Percentiles rank a stretch among this genome's conserved stretches.
phyloP scores from a whole-genome alignment of 2,329 filamentous ascomycete genomes.

The Thermothelomyces thermophilus region DNA sequence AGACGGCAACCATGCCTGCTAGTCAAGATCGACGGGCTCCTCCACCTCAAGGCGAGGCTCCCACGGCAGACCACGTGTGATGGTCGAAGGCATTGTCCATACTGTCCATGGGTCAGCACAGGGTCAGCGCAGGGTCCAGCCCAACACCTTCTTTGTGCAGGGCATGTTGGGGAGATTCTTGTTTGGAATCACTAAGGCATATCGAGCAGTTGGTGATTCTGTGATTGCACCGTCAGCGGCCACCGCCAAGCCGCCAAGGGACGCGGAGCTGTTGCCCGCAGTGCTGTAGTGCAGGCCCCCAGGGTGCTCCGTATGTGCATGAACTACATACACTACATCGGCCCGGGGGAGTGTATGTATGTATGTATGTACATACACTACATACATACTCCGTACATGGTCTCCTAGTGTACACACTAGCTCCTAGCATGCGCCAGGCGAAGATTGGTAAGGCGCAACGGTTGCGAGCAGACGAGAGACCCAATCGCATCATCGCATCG shows the following conservation, averaged over 20 bases:
- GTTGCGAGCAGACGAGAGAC: neutral
- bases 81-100: neutral
- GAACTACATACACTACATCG: neutral
- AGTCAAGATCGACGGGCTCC: slow-evolving; percentile 1
- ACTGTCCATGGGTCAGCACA: no score
- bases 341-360: no score
- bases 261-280: neutral
- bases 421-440: neutral
- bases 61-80: neutral
- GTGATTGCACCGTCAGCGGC: neutral
- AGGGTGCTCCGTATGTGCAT: neutral
- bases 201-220: neutral
- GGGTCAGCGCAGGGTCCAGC: neutral
- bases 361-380: no score
- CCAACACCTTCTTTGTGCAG: neutral
- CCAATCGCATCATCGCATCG: neutral
- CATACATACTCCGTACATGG: no score
- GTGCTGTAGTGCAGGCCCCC: no score
- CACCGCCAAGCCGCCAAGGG: neutral
- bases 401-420: no score
- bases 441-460: neutral
- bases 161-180: neutral
- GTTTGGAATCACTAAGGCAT: neutral
- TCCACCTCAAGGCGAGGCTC: neutral
- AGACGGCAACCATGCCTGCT: neutral